These are phyloP conservation scores for Punica granatum DNA, from an alignment of 345 rosid species.

Conservation along the genomic window DNA sequence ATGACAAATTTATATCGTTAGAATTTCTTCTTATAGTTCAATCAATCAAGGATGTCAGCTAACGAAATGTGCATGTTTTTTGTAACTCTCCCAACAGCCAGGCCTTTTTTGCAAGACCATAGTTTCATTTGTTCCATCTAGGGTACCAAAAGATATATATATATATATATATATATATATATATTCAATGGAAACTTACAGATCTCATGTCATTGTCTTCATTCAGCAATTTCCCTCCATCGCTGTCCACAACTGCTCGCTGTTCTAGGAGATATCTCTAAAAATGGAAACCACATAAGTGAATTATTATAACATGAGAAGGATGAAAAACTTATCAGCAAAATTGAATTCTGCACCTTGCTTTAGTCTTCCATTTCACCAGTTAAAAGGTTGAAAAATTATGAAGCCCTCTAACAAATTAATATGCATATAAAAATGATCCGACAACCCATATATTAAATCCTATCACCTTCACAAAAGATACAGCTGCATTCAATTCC, in stretches of 20 bases:
- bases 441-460: not conserved
- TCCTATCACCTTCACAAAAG: too few relatives aligned
- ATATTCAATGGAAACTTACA: slow-evolving; percentile 36
- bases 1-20: not conserved
- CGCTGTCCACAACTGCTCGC: slow-evolving; percentile 70
- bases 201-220: slow-evolving; percentile 94
- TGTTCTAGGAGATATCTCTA: slow-evolving; percentile 93
- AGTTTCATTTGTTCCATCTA: not conserved
- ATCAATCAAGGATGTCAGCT: not conserved
- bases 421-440: not conserved
- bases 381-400: not conserved
- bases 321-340: not conserved
- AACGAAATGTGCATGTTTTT: not conserved
- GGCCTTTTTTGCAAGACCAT: not conserved
- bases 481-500: not conserved
- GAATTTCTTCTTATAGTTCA: not conserved
- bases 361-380: not conserved
- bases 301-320: slow-evolving; percentile 3
- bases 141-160: not conserved
- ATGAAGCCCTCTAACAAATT: not conserved
- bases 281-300: slow-evolving; percentile 12
- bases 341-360: not conserved
- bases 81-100: not conserved
- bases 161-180: not conserved
- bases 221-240: slow-evolving; percentile 81